These are phyloP conservation scores for Sequoia sempervirens DNA, from an alignment of 75 land plant species.

Conservation along the genomic window DNA sequence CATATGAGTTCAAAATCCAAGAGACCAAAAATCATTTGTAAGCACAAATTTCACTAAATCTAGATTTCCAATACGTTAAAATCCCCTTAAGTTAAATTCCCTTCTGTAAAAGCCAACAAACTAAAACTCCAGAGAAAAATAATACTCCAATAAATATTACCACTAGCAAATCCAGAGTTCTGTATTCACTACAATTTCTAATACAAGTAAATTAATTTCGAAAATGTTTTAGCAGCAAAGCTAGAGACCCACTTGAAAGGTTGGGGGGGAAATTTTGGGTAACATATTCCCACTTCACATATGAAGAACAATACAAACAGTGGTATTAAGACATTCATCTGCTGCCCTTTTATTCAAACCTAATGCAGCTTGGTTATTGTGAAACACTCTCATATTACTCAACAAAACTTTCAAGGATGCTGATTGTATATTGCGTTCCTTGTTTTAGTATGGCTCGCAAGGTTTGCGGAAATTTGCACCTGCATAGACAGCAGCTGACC, in stretches of 20 bases:
- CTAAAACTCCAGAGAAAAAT: no score
- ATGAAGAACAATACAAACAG: background rate
- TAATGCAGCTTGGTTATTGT: background rate
- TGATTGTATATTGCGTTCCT: conserved; percentile 4
- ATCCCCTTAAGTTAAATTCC: background rate
- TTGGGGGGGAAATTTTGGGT: background rate
- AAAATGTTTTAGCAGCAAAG: background rate
- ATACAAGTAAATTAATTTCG: background rate
- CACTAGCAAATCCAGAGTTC: background rate
- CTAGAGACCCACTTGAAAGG: background rate
- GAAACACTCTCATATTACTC: background rate
- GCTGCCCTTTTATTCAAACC: background rate
- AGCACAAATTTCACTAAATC: background rate
- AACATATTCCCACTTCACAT: background rate
- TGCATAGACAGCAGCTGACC: conserved; percentile 91
- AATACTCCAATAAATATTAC: background rate
- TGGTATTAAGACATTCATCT: background rate
- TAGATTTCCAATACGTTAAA: background rate
- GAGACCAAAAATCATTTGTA: no score
- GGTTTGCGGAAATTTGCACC: conserved; percentile 86
- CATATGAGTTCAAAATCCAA: background rate
- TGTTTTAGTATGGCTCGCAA: conserved; percentile 70
- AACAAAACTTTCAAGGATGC: conserved; percentile 10
- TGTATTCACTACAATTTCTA: background rate
- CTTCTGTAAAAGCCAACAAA: no score